Base-by-base conservation (phyloP, 306 rosid species). In the Rosa lucieae region DNA sequence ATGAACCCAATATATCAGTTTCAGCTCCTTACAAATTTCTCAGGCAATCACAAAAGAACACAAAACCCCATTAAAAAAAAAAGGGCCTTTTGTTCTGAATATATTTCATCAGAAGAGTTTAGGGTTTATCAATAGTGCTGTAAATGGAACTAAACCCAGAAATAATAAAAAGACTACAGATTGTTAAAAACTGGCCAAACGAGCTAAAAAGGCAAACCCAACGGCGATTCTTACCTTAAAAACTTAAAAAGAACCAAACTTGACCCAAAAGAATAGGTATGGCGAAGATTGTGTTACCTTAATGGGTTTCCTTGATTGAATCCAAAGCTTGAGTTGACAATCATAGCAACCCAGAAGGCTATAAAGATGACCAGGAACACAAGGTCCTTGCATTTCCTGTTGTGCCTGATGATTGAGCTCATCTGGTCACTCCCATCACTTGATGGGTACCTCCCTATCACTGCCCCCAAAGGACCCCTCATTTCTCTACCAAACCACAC, bases 381-480 rank as follows among this genome's bases (percentile, higher is more conserved):
- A 79, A 94, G 70, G 80, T 94, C 98, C 76, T 92, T 87, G 83
- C 98, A 94, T 88, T 92, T 92, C 75, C 98, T 84, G 79, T 92
- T 91, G 75, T 86, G 97, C 78, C 87, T 88, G 37, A 94, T 94
- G 84, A 94, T 89, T 81, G 92, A 96, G 79, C 94, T 89, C 87
- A 87, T 59, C 83, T 84, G 96, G 46, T 88, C 82, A 79, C 81
- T 86, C 67, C 98, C 98, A 84, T 94, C 98, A 86, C 95, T 91
- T n/a, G 98, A 89, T 70, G 97, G 93, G 79, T 83, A 92, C 79
- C 97, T 92, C 73, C 98, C 98, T 43, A 94, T 85, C 3, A 91
- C 98, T 67, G 98, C 94, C 76, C 98, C 98, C 72, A 94, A 82
- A 84, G 96, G 91, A 87, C 98, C 97, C 86, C 97, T 89, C 98